Base-by-base conservation (phyloP, 169 alveolate genomes). In the Cryptosporidium bovis region DNA sequence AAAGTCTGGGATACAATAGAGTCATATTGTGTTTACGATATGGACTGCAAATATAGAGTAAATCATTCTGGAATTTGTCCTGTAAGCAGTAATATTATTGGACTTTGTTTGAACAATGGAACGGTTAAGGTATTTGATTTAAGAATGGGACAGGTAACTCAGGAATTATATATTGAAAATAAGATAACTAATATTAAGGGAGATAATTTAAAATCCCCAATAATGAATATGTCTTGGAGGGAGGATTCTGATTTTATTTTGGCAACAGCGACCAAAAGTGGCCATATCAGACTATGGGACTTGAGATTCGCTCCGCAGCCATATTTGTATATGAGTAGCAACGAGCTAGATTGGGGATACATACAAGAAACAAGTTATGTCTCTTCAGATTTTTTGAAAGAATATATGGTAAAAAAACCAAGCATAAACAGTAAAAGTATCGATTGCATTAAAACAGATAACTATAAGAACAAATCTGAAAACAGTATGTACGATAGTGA, bases 231-330 rank as follows among this genome's bases (percentile, higher is more conserved):
- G 16, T 51, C 87, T 60, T 77, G 87, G 87, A 77, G 64, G 24
- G 31, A 34, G 2, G 77, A 77, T 62, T 77, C 87, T 8, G 87
- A 77, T 1, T 10, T 58, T 27, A 77, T 77, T 2, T 44, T 77
- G 31, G 97, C 96, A 7, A 85, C 95, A 20, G 83, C 93, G 6
- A 87, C 95, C 44, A 94, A 95, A 83, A 95, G 93, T 82, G 96
- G 95, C 1, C 84, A 94, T 20, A 92, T 94, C 33, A 90, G 93
- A 65, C 71, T 95, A 18, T 95, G 97, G 96, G 97, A 95, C 68
- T 91, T 90, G 29, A 95, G 94, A 53, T 71, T 92, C 15, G 95
- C 96, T 20, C 91, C 90, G 20, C 84, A 77, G 27, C 87, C 87
- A 12, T 77, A 56, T 48, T 53, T 77, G 4, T 77, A 77, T n/a